These are phyloP conservation scores for Stephania cephalantha DNA, from an alignment of 164 flowering plant genomes.

Conservation along the genomic window DNA sequence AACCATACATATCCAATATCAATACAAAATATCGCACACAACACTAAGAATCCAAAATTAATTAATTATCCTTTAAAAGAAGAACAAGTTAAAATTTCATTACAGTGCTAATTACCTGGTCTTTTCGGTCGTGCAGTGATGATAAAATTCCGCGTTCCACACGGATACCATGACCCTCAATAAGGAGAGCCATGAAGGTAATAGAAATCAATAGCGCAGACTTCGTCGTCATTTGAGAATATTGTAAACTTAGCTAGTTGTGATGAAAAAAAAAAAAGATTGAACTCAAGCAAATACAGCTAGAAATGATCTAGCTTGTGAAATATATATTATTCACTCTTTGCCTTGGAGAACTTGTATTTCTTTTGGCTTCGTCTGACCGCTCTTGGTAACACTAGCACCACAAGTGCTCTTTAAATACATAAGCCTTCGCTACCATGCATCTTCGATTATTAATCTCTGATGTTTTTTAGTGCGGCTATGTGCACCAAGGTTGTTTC, in stretches of 20 bases:
- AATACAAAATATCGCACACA: background rate
- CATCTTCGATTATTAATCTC: background rate
- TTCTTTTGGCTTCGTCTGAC: background rate
- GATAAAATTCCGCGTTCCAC: constrained; percentile 20
- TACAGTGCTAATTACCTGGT: constrained; percentile 23
- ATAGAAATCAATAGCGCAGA: constrained; percentile 17
- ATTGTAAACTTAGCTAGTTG: background rate
- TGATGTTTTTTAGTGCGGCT: too few relatives aligned
- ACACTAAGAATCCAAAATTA: background rate
- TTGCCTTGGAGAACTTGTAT: background rate
- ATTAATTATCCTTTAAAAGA: background rate
- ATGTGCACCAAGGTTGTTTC: too few relatives aligned
- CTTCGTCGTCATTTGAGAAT: constrained; percentile 23
- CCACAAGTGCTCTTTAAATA: background rate
- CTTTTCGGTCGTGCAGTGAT: constrained; percentile 16
- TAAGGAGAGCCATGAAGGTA: constrained; percentile 27
- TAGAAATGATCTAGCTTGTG: background rate
- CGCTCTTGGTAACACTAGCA: background rate
- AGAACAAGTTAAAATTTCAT: background rate
- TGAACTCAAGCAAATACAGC: background rate
- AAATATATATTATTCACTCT: background rate
- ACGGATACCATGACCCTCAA: constrained; percentile 41
- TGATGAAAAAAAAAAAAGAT: background rate
- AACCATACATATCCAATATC: background rate
- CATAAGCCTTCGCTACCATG: background rate